A percentile compares a stretch with the other conserved stretches of the same genome.
These are phyloP conservation scores for Linnemannia elongata DNA, from an alignment of 192 early-diverging fungal genomes.

Conservation along the genomic window DNA sequence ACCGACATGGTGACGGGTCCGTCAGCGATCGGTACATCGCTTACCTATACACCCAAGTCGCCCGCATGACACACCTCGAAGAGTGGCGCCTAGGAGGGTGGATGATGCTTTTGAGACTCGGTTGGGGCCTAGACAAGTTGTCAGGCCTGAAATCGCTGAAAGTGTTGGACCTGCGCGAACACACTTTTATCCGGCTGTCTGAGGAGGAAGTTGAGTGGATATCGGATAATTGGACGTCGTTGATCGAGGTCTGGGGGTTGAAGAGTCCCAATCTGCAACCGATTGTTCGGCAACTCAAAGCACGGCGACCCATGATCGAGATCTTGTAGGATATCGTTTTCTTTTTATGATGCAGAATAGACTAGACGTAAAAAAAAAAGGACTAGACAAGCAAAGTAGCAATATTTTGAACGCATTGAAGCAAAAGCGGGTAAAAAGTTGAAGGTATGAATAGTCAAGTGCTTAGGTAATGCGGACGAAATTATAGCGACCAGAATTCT, in stretches of 20 bases:
- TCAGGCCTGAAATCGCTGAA: background rate
- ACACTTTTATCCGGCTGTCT: conserved; percentile 7
- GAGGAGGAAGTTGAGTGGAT: background rate
- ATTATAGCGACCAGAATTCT: background rate
- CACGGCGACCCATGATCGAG: background rate
- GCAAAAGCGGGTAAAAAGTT: too few relatives aligned
- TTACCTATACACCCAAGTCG: conserved; percentile 17
- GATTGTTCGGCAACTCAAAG: background rate
- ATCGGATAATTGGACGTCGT: background rate
- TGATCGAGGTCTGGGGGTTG: background rate
- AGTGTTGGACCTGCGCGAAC: conserved; percentile 11
- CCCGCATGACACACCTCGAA: background rate
- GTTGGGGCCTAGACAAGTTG: background rate
- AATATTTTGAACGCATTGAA: too few relatives aligned
- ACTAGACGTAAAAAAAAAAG: too few relatives aligned
- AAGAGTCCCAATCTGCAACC: background rate
- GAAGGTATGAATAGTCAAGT: too few relatives aligned
- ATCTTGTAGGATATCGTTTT: background rate
- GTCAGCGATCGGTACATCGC: background rate
- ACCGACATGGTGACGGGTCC: background rate
- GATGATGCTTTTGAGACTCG: conserved; percentile 4
- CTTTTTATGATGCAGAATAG: too few relatives aligned
- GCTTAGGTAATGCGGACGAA: too few relatives aligned
- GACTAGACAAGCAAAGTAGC: too few relatives aligned
- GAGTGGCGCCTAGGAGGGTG: conserved; percentile 5